Percentiles rank a stretch among this genome's conserved stretches.
phyloP scores from a whole-genome alignment of 805 yeast species.

The Yarrowia porcina region DNA sequence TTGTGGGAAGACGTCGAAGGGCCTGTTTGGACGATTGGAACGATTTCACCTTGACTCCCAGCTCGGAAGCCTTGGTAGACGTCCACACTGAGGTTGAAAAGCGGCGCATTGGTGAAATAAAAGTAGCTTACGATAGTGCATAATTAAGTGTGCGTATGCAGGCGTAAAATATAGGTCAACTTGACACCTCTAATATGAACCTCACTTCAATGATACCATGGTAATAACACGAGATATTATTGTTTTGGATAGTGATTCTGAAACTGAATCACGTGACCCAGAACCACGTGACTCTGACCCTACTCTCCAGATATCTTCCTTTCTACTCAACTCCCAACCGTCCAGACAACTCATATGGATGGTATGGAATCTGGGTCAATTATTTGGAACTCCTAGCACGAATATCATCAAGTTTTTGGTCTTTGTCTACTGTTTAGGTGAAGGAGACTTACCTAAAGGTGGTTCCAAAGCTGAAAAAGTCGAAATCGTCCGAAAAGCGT shows the following conservation, averaged over 20 bases:
- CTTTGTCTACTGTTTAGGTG: background rate
- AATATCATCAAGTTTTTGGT: background rate
- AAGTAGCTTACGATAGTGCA: no score
- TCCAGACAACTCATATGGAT: background rate
- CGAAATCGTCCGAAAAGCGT: background rate
- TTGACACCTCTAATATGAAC: no score
- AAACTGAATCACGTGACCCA: background rate
- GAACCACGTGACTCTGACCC: background rate
- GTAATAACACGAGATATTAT: no score
- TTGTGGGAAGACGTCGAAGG: background rate
- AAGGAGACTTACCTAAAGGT: background rate
- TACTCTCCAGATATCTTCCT: background rate
- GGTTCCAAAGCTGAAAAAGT: background rate
- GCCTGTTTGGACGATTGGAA: conserved; percentile 26
- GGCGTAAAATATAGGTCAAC: no score
- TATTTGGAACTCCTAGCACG: background rate
- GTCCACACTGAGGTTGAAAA: background rate
- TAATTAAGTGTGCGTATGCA: background rate
- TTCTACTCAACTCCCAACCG: background rate
- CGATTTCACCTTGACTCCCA: conserved; percentile 7
- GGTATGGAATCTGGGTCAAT: background rate
- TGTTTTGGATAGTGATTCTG: no score
- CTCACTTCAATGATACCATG: no score
- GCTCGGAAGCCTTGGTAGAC: background rate
- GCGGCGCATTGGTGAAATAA: background rate